Base-by-base conservation (phyloP, 495 filamentous ascomycete genomes). In the Pyronema omphalodes region DNA sequence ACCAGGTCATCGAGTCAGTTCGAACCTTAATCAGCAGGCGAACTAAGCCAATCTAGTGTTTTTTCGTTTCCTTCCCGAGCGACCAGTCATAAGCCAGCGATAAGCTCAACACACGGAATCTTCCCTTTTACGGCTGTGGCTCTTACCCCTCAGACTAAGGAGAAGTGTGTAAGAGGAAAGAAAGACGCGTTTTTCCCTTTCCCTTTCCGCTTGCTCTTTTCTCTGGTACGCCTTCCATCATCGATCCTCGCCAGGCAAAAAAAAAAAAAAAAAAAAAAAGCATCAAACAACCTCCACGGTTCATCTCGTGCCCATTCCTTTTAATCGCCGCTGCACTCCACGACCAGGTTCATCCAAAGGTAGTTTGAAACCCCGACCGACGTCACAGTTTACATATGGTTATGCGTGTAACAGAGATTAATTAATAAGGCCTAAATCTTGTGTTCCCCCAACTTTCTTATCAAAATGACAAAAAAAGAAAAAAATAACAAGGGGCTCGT, bases 31-130 rank as follows among this genome's bases (percentile, higher is more conserved):
- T 52, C 50, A 36, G 18, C 47, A 12, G 19, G 1, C 11, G 9
- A 23, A 6, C 40, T 52, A 52, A 52, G 35, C 50, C 50, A 52
- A 52, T 52, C 7, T 34, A 18, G 50, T 52, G 40, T 52, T 9
- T 1, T 52, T 8, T 12, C n/a, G n/a, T n/a, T n/a, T n/a, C n/a
- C 9, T 14, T 9, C 14, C 37, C 17, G 9, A 1, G 6, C 36
- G 17, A 52, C 50, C 50, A 52, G 2, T 52, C 50, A 52, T 3
- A 9, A 6, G 9, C 12, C 34, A 14, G 8, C 50, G 50, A 52
- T 52, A 52, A 52, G 50, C 23, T 29, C 15, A 40, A 50, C 8
- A 9, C 12, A 50, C 11, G 47, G 44, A 1, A 47, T 9, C 7
- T 47, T 11, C 23, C 44, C 44, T 6, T n/a, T 17, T 19, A 14